Evolutionary conservation across 129 eudicot genomes (phyloP), one percentile per base, ranked within the genome.

Genomic region (Rutidosis leptorrhynchoides): DNA sequence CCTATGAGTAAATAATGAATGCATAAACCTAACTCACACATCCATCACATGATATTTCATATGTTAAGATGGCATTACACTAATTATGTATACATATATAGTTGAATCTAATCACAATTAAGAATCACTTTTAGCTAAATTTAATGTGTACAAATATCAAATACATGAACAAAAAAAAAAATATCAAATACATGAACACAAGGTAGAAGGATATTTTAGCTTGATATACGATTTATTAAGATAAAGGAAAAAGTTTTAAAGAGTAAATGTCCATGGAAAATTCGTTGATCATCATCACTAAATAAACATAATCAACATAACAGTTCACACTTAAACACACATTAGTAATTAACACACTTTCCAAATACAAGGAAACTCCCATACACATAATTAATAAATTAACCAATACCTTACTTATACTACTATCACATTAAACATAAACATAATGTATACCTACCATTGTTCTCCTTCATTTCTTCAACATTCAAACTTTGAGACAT

Each of bases 301-400:
- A n/a, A n/a, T 20, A 30, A 74, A 55, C 69, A 59, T 75, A 76
- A 63, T 74, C 56, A 74, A 77, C 46, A 78, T 37, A 58, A 30
- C 28, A 49, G 78, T 78, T 67, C 78, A 78, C 82, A 68, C 69
- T 65, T 64, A 57, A 65, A 78, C 82, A n/a, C n/a, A 56, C 24
- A 65, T 16, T 65, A 29, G 63, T 49, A 42, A n/a, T n/a, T n/a
- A n/a, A 60, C 65, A 72, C 73, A 72, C 72, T 72, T 40, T 12
- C 46, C 46, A 40, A 12, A 11, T 40, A 40, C 46, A 40, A 40
- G n/a, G 46, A 40, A 55, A 53, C 58, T 51, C 57, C 10, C 28
- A 53, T 53, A 53, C 58, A 53, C 58, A 53, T 53, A n/a, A 53
- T 53, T n/a, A 57, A n/a, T n/a, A 16, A 57, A 78, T 70, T 53